Base-by-base conservation (phyloP, 1,139 yeast genomes). In the Petasospora fabianii region DNA sequence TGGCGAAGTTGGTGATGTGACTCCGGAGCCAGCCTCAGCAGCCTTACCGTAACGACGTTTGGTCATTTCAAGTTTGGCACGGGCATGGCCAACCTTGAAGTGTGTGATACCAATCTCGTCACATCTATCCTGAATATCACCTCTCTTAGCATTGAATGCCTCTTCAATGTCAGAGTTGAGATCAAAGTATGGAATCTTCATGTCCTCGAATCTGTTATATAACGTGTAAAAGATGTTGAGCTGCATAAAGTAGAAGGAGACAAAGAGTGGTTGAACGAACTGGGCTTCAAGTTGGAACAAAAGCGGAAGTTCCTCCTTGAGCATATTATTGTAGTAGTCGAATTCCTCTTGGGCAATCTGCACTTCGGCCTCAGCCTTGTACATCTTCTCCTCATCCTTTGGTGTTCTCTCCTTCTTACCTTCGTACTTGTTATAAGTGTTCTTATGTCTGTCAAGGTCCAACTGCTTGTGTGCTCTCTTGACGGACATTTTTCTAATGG, bases 131-230 rank as follows among this genome's bases (percentile, higher is more conserved):
- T 88, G 96, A 42, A 90, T 77, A 52, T 87, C 81, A 27, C 97
- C 98, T 60, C 95, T 82, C 68, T 92, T 92, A 48, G 68, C 70
- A 32, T 65, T 64, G 64, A 84, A 92, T 3, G 92, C 83, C 58
- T 85, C 92, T 40, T 84, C 73, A 51, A 92, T 84, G 60, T 88
- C 97, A 37, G 85, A 71, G 38, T 75, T 69, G 58, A 92, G 69
- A 60, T 92, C 96, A 65, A 92, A 92, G 66, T 92, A 90, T 12
- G 97, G 96, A 50, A 92, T 92, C 68, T 92, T 88, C 84, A 90
- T 80, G 61, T 87, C 96, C 64, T 90, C 96, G 87, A 92, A 86
- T 54, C 85, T 75, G 56, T 75, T 83, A 69, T 85, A 90, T 48
- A 92, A 69, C 0, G 97, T 88, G 71, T 92, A 92, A 65, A 88